Base-by-base conservation (phyloP, 78 protist species). In the Acrasis kona region DNA sequence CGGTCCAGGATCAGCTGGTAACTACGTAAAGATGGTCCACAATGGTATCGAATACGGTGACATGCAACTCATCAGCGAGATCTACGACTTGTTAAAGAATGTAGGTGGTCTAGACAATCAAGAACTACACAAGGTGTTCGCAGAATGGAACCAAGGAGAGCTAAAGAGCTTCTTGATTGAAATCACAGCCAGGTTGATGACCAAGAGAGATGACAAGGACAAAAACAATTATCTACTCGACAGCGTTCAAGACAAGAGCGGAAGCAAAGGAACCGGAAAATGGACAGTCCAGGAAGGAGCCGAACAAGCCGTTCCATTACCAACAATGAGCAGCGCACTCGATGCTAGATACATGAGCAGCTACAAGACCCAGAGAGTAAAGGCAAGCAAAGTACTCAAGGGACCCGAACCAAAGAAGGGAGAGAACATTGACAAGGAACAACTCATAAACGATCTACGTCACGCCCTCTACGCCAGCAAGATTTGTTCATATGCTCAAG, bases 31-130 rank as follows among this genome's bases (percentile, higher is more conserved):
- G 88, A 93, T 91, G 97, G 92, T 90, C 9, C 98, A 95, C 92
- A 95, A 95, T 74, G 98, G 97, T 34, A 93, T 93, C 70, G 98
- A 97, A 78, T 96, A 96, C 88, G 99, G 96, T 30, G 94, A 92
- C 81, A 93, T 96, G 97, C 97, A 96, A 80, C 79, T 96, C 27
- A 74, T 74, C 30, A 38, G 84, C 38, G 94, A 93, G 73, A 92
- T 91, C 0, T 93, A 91, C 89, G 78, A 84, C 57, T 38, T 90
- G 40, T 41, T 92, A 19, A 74, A 41, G 32, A 35, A 3, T 6
- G 31, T 74, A 12, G 71, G 70, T 1, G 89, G 92, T 71, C 38
- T 87, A 82, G 9, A 12, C 76, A 76, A 84, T 74, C 76, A 78
- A 29, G 92, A 90, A 74, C 8, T 93, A 5, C 89, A 71, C 34